Evolutionary conservation across 371 early-diverging fungal species (phyloP), one percentile per base, ranked within the genome.

Genomic region (Mortierella sp.): DNA sequence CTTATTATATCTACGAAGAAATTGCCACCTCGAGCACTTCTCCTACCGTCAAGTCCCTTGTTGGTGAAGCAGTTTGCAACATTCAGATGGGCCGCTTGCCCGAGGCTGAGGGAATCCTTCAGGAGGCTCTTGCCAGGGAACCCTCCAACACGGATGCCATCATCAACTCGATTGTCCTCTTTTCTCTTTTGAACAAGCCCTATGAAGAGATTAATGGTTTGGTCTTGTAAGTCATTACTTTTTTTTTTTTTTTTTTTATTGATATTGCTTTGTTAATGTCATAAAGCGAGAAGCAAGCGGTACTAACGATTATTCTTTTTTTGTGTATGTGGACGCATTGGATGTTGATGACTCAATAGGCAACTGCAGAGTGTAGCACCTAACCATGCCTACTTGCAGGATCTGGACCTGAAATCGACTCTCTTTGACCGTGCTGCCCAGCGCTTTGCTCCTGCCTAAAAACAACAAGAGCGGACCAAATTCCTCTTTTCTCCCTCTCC

Each of bases 1-100:
- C 97, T 2, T 93, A 88, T 65, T 97, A 96, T 83, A 94, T 95
- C 56, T 97, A 93, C 70, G 97, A 97, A 74, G 99, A 98, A 71
- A 89, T 97, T 63, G 95, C 91, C 16, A 92, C 94, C 58, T 91
- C 95, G 0, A 85, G 82, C 57, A 82, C 91, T 23, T 86, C 86
- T 4, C 89, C 93, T n/a, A 92, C 93, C 0, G 86, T 88, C 52
- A 92, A 93, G 63, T 86, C 97, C 28, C 80, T 96, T 44, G 91
- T 88, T 30, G 89, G 94, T 5, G 93, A 93, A 81, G 99, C 99
- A 4, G 94, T 94, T 15, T 89, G 92, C 59, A 88, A 93, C 48
- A 87, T 98, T 76, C 92, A 95, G 21, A 77, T 94, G 72, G 94
- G 91, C 2, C 88, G 92, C 80, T 93, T 91, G 74, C 91, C 90